Base-by-base conservation (phyloP, 2,329 filamentous ascomycete species). In the Diaporthe capsici region DNA sequence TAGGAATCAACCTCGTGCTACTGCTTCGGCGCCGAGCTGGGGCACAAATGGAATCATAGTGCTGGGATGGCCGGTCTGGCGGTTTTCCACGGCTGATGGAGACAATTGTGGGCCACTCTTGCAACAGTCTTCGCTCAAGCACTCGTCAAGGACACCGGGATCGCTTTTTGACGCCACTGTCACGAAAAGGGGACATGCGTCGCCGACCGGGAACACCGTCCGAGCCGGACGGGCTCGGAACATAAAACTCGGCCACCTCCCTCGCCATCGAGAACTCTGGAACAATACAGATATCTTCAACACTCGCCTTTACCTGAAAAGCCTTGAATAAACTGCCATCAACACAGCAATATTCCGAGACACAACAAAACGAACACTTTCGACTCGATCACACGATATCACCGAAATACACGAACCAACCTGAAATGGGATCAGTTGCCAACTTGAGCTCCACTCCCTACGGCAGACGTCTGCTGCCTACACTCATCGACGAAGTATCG, bases 381-480 rank as follows among this genome's bases (percentile, higher is more conserved):
- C 28, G 12, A 49, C 17, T 22, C 39, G 20, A 17, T 28, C 6
- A 22, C 3, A 44, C 31, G 20, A 13, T 34, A 9, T 1, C 3
- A 39, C 20, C 5, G 8, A 39, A 28, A 49, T 6, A 12, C 25
- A 31, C 25, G 4, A 37, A 51, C 10, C 12, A 4, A 49, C 49
- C 51, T 47, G 39, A 37, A n/a, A 76, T 76, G 75, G 75, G 68
- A 55, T 73, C 75, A 25, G 53, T 75, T 47, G 73, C 58, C 55
- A 72, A 73, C 68, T 44, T 42, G 61, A 71, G 67, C 28, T 51
- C 71, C 15, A 63, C 47, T 1, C 68, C 67, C 2, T 77, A 74
- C 34, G 76, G 76, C 49, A 74, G 25, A 68, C 76, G 76, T 34
- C 60, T 77, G 20, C 44, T 77, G 67, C 76, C 76, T 4, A 74